Conservation (phyloP, 78 protist species). For the Tieghemostelium lacteum region DNA sequence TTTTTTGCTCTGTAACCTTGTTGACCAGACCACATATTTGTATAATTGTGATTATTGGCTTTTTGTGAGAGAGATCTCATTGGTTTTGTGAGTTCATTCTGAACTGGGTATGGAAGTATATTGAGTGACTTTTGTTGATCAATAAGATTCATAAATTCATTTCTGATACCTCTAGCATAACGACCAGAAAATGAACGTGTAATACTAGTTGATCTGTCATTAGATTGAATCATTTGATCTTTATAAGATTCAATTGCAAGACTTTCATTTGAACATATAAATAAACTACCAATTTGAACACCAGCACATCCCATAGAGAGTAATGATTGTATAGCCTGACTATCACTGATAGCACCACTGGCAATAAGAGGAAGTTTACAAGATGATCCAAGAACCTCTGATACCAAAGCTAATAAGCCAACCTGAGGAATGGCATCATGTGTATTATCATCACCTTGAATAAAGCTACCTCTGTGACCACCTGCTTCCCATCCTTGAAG, state of each 20-base stretch:
- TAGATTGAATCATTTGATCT: background rate
- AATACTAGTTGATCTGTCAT: background rate
- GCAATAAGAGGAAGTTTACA: conserved; percentile 19
- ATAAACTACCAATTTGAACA: conserved; percentile 43
- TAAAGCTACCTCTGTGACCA: conserved; percentile 61
- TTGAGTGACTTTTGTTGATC: background rate
- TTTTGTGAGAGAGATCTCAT: conserved; percentile 9
- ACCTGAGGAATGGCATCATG: no score
- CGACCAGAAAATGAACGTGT: conserved; percentile 40
- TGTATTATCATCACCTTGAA: background rate
- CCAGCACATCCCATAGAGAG: conserved; percentile 4
- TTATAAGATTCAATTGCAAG: background rate
- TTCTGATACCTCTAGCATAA: conserved; percentile 48
- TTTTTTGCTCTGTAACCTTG: conserved; percentile 19
- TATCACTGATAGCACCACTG: conserved; percentile 7
- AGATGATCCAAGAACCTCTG: background rate
- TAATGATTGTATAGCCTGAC: background rate
- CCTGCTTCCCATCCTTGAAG: conserved; percentile 60
- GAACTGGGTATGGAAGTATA: conserved; percentile 47
- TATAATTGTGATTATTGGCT: conserved; percentile 7
- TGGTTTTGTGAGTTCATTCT: background rate
- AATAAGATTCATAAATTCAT: conserved; percentile 18
- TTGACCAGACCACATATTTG: conserved; percentile 26
- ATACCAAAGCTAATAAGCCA: background rate
- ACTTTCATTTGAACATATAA: conserved; percentile 3